These are phyloP conservation scores for Leishmania major DNA, from an alignment of 208 protist species.

Conservation along the genomic window DNA sequence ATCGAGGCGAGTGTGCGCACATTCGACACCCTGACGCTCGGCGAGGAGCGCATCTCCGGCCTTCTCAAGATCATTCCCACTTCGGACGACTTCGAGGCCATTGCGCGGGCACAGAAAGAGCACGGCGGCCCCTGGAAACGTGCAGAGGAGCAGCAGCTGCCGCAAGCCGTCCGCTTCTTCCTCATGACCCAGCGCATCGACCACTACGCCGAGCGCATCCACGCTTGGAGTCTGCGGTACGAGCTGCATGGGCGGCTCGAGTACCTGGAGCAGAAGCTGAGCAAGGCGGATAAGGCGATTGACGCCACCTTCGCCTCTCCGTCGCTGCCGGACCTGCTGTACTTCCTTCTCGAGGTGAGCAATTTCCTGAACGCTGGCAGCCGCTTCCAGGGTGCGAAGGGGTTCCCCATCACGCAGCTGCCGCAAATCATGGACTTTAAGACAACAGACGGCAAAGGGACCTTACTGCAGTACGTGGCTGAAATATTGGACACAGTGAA, in stretches of 20 bases:
- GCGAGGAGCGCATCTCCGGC: slow-evolving; percentile 64
- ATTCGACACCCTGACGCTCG: slow-evolving; percentile 78
- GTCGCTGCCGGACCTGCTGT: slow-evolving; percentile 60
- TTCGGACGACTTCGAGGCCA: slow-evolving; percentile 51
- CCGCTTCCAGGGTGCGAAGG: slow-evolving; percentile 67
- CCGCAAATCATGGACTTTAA: slow-evolving; percentile 67
- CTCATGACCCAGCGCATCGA: slow-evolving; percentile 77
- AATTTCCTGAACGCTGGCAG: slow-evolving; percentile 86
- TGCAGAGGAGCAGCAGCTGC: slow-evolving; percentile 52
- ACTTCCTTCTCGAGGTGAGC: slow-evolving; percentile 60
- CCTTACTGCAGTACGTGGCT: slow-evolving; percentile 61
- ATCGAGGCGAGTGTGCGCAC: slow-evolving; percentile 73
- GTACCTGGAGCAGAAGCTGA: slow-evolving; percentile 62
- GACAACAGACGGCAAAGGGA: slow-evolving; percentile 66
- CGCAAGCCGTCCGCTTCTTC: slow-evolving; percentile 65
- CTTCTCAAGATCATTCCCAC: slow-evolving; percentile 76
- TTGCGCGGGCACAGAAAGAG: slow-evolving; percentile 42
- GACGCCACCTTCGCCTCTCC: slow-evolving; percentile 45
- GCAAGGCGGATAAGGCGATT: slow-evolving; percentile 36
- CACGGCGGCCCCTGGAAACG: slow-evolving; percentile 46
- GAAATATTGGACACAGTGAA: slow-evolving; percentile 42
- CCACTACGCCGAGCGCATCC: slow-evolving; percentile 67
- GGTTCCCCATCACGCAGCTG: slow-evolving; percentile 78
- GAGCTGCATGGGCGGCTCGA: slow-evolving; percentile 53
- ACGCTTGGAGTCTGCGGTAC: slow-evolving; percentile 74